phyloP scores from a whole-genome alignment of 2,329 filamentous ascomycete genomes.

The Hypomyces perniciosus region DNA sequence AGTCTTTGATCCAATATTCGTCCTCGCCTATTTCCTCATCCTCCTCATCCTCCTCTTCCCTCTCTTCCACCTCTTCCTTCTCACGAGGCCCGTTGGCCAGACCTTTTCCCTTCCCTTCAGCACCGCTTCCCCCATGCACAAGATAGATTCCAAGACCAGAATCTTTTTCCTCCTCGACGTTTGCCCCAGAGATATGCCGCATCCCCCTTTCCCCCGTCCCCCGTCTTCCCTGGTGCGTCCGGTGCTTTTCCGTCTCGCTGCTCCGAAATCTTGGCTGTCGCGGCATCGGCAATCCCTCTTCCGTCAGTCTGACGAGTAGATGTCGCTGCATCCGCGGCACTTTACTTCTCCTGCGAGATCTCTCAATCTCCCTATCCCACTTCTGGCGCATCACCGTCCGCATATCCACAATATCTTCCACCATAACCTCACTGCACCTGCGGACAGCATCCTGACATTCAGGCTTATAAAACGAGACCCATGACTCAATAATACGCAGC shows the following conservation, averaged over 20 bases:
- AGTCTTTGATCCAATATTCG: background rate
- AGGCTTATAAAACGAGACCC: conserved; percentile 28
- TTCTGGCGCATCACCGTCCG: background rate
- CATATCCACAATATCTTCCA: conserved; percentile 3
- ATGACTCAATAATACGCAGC: conserved; percentile 36
- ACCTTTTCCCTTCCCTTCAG: background rate
- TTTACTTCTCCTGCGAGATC: background rate
- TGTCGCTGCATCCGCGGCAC: background rate
- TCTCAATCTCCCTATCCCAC: background rate
- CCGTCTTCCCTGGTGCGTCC: background rate
- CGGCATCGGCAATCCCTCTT: conserved; percentile 5
- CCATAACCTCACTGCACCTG: background rate
- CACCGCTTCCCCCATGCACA: background rate
- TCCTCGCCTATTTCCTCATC: background rate
- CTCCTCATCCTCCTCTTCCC: background rate
- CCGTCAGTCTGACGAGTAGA: background rate
- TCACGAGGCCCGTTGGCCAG: background rate
- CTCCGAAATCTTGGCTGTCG: background rate
- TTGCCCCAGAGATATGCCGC: background rate
- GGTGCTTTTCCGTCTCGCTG: background rate
- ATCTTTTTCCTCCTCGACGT: background rate
- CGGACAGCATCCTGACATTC: background rate
- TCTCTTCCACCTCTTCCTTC: background rate
- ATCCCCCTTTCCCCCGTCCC: background rate
- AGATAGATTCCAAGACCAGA: background rate